These are phyloP conservation scores for Polyrhizophydium stewartii DNA, from an alignment of 371 early-diverging fungal genomes.

Conservation along the genomic window DNA sequence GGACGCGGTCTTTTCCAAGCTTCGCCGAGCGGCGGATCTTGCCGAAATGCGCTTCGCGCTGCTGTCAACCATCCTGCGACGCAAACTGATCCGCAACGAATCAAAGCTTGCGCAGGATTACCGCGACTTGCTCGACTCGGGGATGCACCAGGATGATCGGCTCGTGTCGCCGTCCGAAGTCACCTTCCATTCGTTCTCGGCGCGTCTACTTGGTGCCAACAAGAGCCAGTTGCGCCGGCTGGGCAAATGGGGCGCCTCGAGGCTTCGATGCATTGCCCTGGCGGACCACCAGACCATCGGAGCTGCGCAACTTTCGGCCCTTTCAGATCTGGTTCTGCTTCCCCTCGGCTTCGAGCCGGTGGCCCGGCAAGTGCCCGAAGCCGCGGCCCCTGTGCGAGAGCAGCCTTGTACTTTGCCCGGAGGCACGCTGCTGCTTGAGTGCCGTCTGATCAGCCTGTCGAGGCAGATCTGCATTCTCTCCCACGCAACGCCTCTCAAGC, in stretches of 20 bases:
- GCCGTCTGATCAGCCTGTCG: too few relatives aligned
- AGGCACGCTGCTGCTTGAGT: too few relatives aligned
- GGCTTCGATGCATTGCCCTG: neutral
- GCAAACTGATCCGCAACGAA: neutral
- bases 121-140: neutral
- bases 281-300: neutral
- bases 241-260: neutral
- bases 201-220: neutral
- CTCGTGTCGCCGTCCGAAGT: neutral
- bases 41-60: neutral
- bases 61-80: neutral
- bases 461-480: too few relatives aligned
- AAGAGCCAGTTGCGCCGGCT: neutral
- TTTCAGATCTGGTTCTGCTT: neutral
- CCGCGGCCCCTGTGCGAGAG: too few relatives aligned
- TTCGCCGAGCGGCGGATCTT: neutral
- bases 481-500: too few relatives aligned
- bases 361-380: too few relatives aligned
- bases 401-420: too few relatives aligned
- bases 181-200: neutral
- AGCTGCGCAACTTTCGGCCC: neutral
- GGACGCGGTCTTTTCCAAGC: neutral
- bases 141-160: neutral
- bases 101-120: neutral
- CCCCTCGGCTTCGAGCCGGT: too few relatives aligned